These are phyloP conservation scores for Penicillium brevicompactum DNA, from an alignment of 2,329 filamentous ascomycete species.

Conservation along the genomic window DNA sequence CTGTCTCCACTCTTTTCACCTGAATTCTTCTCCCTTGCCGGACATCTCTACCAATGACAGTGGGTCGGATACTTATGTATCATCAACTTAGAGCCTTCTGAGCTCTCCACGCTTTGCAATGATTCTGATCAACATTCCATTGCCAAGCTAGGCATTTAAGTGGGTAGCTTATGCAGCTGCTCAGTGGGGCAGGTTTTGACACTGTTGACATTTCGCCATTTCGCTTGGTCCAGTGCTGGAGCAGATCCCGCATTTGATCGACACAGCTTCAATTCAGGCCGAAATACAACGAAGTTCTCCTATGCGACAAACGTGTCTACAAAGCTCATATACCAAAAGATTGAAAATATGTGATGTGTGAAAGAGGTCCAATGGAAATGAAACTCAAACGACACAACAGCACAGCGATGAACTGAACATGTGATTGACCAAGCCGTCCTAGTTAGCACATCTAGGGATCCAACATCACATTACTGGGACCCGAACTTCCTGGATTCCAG, in stretches of 20 bases:
- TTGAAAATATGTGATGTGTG: too few relatives aligned
- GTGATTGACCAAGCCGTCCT: background rate
- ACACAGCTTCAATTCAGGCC: background rate
- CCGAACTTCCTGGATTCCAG: constrained; percentile 12
- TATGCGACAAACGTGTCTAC: background rate
- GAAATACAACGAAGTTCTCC: too few relatives aligned
- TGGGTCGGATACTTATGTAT: background rate
- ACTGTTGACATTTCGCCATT: background rate
- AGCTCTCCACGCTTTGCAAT: constrained; percentile 2
- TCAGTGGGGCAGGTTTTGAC: background rate
- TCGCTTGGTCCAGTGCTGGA: background rate
- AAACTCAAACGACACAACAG: background rate
- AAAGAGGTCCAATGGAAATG: too few relatives aligned
- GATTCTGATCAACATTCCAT: constrained; percentile 20
- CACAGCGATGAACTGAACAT: background rate
- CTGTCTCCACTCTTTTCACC: background rate
- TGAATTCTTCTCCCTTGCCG: background rate
- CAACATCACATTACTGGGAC: constrained; percentile 14
- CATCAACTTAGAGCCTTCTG: constrained; percentile 4
- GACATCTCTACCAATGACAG: constrained; percentile 7
- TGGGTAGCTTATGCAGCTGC: background rate
- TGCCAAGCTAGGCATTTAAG: constrained; percentile 1
- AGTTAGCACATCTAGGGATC: constrained; percentile 14
- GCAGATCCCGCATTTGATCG: background rate
- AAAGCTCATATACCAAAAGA: background rate